These are phyloP conservation scores for Tylopilus sp. DNA, from an alignment of 768 basidiomycete species.

Conservation along the genomic window DNA sequence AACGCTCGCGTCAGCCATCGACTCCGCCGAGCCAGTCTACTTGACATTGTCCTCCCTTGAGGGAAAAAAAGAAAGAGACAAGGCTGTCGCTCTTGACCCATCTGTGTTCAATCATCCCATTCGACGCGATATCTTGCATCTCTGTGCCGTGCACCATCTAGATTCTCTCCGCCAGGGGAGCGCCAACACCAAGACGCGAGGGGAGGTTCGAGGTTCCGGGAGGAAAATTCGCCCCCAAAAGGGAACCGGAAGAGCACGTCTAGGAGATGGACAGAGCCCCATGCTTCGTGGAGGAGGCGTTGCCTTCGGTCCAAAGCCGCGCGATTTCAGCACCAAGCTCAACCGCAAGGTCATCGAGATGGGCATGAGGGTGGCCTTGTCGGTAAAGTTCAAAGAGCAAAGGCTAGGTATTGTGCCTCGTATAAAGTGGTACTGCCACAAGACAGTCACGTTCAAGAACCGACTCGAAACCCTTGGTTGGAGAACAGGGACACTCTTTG, in stretches of 20 bases:
- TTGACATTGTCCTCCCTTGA: constrained; percentile 58
- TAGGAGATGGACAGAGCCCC: constrained; percentile 85
- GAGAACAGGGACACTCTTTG: constrained; percentile 66
- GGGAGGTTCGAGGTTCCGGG: constrained; percentile 86
- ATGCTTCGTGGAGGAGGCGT: constrained; percentile 90
- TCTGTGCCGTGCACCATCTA: constrained; percentile 84
- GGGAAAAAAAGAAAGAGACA: constrained; percentile 39
- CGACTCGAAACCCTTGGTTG: constrained; percentile 64
- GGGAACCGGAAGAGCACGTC: constrained; percentile 83
- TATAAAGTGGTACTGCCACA: constrained; percentile 67
- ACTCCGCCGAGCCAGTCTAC: constrained; percentile 48
- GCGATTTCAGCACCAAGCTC: constrained; percentile 88
- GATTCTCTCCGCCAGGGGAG: constrained; percentile 90
- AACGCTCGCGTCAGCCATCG: constrained; percentile 30
- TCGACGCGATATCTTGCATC: constrained; percentile 88
- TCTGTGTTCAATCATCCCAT: constrained; percentile 88
- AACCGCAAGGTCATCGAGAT: constrained; percentile 91
- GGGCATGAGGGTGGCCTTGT: constrained; percentile 89
- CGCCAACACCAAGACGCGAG: constrained; percentile 87
- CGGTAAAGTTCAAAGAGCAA: constrained; percentile 73
- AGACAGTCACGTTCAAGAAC: constrained; percentile 64
- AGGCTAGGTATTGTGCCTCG: constrained; percentile 71
- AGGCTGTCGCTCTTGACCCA: constrained; percentile 64
- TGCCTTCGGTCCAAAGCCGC: constrained; percentile 87
- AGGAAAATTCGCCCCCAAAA: constrained; percentile 90